Evolutionary conservation across 2,329 filamentous ascomycete species (phyloP).

Genomic region (Talaromyces albobiverticillius): DNA sequence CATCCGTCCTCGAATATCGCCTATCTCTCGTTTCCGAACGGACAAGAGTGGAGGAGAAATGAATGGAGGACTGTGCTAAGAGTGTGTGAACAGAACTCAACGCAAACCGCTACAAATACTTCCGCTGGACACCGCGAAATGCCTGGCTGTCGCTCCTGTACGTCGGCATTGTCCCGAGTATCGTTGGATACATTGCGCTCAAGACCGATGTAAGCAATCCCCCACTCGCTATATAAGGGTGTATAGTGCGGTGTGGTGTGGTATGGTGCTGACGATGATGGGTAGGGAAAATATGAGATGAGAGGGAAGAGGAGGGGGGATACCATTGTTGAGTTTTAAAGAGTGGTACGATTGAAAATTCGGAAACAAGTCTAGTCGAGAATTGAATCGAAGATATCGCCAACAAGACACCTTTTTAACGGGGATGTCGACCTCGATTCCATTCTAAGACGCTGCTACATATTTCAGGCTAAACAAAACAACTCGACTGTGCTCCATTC

Average conservation of each 20-base stretch:
- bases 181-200: conserved; percentile 70
- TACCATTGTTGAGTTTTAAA: conserved; percentile 72
- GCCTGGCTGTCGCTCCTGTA: conserved; percentile 78
- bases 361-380: neutral
- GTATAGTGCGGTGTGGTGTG: neutral
- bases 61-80: too few species aligned
- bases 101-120: conserved; percentile 85
- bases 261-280: conserved; percentile 16
- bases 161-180: conserved; percentile 66
- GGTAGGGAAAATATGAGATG: conserved; percentile 79
- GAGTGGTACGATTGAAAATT: too few species aligned
- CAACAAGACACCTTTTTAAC: too few species aligned
- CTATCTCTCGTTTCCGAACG: too few species aligned
- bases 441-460: too few species aligned
- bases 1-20: too few species aligned
- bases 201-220: conserved; percentile 87
- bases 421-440: too few species aligned
- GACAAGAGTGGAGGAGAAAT: too few species aligned
- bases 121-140: conserved; percentile 85
- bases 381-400: too few species aligned
- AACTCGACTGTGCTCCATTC: too few species aligned
- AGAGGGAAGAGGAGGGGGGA: conserved; percentile 88
- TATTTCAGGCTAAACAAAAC: too few species aligned
- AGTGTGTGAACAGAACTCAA: conserved; percentile 82
- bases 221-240: too few species aligned